A percentile compares a stretch with the other conserved stretches of the same genome.
Evolutionary conservation across 1,139 yeast genomes (phyloP).

Genomic region (Wickerhamomyces sp.): DNA sequence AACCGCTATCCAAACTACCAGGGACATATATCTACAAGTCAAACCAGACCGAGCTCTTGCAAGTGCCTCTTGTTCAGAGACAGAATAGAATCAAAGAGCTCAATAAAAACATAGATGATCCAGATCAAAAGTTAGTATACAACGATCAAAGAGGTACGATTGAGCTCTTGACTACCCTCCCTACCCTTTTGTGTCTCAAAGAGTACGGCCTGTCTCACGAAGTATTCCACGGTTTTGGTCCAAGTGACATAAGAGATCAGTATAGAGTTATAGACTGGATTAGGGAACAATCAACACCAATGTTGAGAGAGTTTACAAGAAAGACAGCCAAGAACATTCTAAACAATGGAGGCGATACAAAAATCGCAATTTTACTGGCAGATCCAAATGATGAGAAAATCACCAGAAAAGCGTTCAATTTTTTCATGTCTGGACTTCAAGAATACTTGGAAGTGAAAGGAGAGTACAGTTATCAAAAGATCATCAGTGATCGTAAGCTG

Average conservation of each 20-base stretch:
- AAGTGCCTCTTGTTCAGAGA: constrained; percentile 39
- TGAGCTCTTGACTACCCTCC: constrained; percentile 51
- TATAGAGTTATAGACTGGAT: constrained; percentile 31
- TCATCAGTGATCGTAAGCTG: constrained; percentile 34
- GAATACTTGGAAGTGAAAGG: constrained; percentile 45
- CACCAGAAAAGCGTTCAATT: constrained; percentile 16
- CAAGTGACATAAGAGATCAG: constrained; percentile 54
- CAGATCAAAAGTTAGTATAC: constrained; percentile 25
- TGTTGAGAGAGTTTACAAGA: constrained; percentile 30
- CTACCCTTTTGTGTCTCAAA: constrained; percentile 55
- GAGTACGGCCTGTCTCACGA: constrained; percentile 49
- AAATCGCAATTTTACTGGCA: constrained; percentile 9
- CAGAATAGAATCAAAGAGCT: constrained; percentile 36
- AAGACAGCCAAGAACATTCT: background rate
- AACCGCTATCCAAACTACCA: constrained; percentile 52
- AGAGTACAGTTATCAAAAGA: constrained; percentile 37
- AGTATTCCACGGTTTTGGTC: constrained; percentile 55
- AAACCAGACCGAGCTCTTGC: constrained; percentile 38
- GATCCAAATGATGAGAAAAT: constrained; percentile 4
- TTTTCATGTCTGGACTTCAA: constrained; percentile 31
- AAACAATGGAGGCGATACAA: background rate
- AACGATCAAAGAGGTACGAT: constrained; percentile 44
- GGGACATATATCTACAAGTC: constrained; percentile 51
- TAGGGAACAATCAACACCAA: constrained; percentile 25
- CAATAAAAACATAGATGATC: constrained; percentile 30